These are phyloP conservation scores for Ocimum tenuiflorum DNA, from an alignment of 257 asterid genomes.

Conservation along the genomic window DNA sequence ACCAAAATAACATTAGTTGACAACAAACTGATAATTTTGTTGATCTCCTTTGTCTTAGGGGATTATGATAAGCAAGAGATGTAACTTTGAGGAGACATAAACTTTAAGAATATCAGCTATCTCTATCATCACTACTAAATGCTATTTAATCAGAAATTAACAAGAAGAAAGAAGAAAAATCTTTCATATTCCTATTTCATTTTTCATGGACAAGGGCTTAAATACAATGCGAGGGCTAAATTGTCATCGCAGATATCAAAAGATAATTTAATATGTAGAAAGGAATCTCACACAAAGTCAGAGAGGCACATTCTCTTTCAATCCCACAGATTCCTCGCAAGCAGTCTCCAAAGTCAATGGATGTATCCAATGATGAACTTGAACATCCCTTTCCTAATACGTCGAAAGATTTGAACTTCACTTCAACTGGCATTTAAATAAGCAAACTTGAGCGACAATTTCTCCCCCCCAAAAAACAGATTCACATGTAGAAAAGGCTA, in stretches of 20 bases:
- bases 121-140: not conserved
- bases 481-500: not conserved
- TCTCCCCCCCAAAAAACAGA: not conserved
- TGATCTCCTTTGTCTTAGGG: too few species aligned
- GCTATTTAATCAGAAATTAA: not conserved
- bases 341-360: constrained; percentile 43
- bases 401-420: constrained; percentile 12
- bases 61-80: not conserved
- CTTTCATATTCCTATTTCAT: not conserved
- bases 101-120: not conserved
- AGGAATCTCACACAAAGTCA: constrained; percentile 34
- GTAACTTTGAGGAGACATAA: not conserved
- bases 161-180: not conserved
- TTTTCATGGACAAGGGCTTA: not conserved
- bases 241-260: not conserved
- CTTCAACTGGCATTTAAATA: constrained; percentile 13
- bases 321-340: constrained; percentile 22
- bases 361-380: constrained; percentile 12
- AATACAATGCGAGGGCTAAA: not conserved
- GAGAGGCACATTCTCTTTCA: constrained; percentile 23
- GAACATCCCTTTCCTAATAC: constrained; percentile 15
- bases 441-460: constrained; percentile 4
- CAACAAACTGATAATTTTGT: not conserved
- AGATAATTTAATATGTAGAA: not conserved
- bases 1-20: constrained; percentile 11